Evolutionary conservation across 139 green algal species (phyloP).

Genomic region (Gonium pectorale): DNA sequence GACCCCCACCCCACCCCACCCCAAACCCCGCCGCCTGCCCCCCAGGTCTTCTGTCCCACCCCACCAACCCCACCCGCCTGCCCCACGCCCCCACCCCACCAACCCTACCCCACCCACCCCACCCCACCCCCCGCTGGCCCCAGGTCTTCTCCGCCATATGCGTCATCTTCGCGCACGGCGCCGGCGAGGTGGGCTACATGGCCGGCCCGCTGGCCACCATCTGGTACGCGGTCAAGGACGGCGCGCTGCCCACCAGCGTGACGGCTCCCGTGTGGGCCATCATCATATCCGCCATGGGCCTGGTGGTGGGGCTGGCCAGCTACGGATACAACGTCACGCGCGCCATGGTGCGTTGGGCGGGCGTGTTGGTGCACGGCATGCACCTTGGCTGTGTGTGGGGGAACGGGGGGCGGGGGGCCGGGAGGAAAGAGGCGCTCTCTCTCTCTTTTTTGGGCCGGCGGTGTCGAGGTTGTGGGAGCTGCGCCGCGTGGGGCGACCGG

Average conservation of each 20-base stretch:
- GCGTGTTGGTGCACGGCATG: no score
- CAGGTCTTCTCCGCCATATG: conserved; percentile 42
- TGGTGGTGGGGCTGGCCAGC: conserved; percentile 82
- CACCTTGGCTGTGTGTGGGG: no score
- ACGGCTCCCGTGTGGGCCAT: conserved; percentile 83
- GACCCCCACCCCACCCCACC: no score
- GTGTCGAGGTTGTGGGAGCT: no score
- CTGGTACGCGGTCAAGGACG: conserved; percentile 63
- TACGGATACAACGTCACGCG: conserved; percentile 74
- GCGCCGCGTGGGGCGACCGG: no score
- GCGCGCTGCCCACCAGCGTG: conserved; percentile 46
- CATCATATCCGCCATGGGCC: conserved; percentile 75
- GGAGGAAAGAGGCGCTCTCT: no score
- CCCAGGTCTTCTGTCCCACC: neutral
- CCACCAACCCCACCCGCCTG: neutral
- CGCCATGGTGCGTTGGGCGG: conserved; percentile 38
- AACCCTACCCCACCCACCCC: neutral
- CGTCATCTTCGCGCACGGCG: conserved; percentile 59
- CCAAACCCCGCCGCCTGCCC: no score
- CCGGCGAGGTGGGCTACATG: conserved; percentile 89
- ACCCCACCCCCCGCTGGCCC: neutral
- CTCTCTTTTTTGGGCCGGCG: no score
- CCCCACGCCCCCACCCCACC: neutral
- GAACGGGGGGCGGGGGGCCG: no score
- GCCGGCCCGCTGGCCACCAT: conserved; percentile 81